Evolutionary conservation across 192 early-diverging fungal genomes (phyloP), one percentile per base, ranked within the genome.

Genomic region (Coemansia sp.): DNA sequence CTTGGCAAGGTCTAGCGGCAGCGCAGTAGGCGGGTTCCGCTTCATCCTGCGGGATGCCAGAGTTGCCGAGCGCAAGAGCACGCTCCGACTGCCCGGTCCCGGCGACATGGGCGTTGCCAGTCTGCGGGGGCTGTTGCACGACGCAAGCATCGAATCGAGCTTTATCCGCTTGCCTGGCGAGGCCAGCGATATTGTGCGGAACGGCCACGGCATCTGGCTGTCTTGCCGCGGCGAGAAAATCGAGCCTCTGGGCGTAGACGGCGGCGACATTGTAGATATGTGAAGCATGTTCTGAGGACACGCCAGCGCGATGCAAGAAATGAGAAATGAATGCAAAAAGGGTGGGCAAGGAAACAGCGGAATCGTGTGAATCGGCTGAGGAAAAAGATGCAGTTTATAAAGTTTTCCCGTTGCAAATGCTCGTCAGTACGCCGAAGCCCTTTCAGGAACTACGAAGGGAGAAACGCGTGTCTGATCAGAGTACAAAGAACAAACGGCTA

Each of bases 141-240:
- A 62, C 39, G 66, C 60, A 2, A 66, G 27, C 4, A 62, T 21
- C 2, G 64, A 57, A 35, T 67, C 65, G 8, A 73, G 71, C 60
- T 59, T 53, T 35, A 63, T 35, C 27, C 71, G 60, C 64, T 73
- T 73, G 47, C 51, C 65, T 1, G 65, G 60, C 14, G 65, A 62
- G 23, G 66, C 60, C 1, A 67, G 32, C 5, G 65, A 67, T 24
- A 73, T 45, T 51, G 72, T 67, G 52, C 62, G 66, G 50, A 51
- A 63, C 15, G 65, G 57, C 72, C 72, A 73, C 24, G 65, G 51
- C 10, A 49, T 57, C 2, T 45, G 54, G 5, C 35, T 29, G 2
- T 49, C 27, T 41, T 73, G 72, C 52, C 62, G 57, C 6, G 72
- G 72, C 41, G 72, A 73, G 21, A 73, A 73, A 43, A 73, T 64